A percentile compares a stretch with the other conserved stretches of the same genome.
phyloP scores from a whole-genome alignment of 441 rosid genomes.

The Gossypium davidsonii region DNA sequence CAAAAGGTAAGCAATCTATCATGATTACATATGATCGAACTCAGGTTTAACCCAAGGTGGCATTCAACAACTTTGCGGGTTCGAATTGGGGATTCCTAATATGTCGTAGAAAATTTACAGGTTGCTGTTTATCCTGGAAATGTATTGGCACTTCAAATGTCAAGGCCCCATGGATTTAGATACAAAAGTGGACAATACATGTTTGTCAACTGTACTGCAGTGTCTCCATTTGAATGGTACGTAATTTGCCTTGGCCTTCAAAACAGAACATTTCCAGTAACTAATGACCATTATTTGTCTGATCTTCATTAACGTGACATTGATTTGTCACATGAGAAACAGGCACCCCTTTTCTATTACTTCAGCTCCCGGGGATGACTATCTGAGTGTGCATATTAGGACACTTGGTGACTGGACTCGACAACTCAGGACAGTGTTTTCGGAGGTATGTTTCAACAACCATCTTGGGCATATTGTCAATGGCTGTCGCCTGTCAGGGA shows the following conservation, averaged over 20 bases:
- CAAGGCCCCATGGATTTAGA: conserved; percentile 56
- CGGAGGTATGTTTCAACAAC: conserved; percentile 39
- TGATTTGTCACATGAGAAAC: conserved; percentile 21
- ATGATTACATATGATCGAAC: not conserved
- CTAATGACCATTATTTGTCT: not conserved
- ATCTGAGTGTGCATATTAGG: conserved; percentile 63
- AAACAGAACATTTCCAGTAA: not conserved
- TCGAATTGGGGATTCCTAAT: not conserved
- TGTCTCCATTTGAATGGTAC: conserved; percentile 57
- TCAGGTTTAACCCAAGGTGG: not conserved
- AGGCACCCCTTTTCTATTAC: conserved; percentile 84
- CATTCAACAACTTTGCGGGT: not conserved
- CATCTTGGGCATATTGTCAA: not conserved
- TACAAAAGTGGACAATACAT: conserved; percentile 73
- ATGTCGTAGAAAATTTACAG: conserved; percentile 19
- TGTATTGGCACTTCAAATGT: conserved; percentile 65
- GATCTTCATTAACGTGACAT: not conserved
- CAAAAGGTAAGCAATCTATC: conserved; percentile 35
- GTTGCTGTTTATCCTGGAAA: conserved; percentile 65
- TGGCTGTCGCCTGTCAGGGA: not conserved
- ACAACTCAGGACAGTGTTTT: conserved; percentile 47
- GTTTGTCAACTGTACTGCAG: conserved; percentile 61
- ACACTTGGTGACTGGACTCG: conserved; percentile 72
- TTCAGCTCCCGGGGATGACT: conserved; percentile 65
- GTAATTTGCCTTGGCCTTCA: conserved; percentile 17